These are phyloP conservation scores for Fistulinella prunicolor DNA, from an alignment of 768 basidiomycete species.

Conservation along the genomic window DNA sequence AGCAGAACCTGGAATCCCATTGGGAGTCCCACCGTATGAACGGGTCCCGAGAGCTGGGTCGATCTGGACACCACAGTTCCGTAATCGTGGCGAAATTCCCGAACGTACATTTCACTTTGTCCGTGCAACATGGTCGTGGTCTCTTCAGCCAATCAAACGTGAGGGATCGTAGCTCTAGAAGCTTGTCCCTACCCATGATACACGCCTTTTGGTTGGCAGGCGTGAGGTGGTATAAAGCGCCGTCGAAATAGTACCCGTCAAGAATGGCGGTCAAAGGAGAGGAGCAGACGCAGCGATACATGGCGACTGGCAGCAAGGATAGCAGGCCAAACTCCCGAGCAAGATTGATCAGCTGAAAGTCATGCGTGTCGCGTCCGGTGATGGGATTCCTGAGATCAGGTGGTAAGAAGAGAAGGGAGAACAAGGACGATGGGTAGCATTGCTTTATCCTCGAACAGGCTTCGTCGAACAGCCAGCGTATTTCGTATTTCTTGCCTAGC, in stretches of 20 bases:
- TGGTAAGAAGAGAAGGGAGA: slow-evolving; percentile 24
- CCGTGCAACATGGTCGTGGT: slow-evolving; percentile 13
- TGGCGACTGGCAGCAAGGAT: slow-evolving; percentile 22
- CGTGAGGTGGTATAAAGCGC: slow-evolving; percentile 14
- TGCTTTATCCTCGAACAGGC: slow-evolving; percentile 19
- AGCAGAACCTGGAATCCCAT: slow-evolving; percentile 22
- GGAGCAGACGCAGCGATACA: slow-evolving; percentile 21
- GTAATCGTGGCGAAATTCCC: slow-evolving; percentile 22
- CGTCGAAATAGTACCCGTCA: slow-evolving; percentile 24
- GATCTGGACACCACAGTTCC: slow-evolving; percentile 21
- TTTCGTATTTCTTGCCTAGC: slow-evolving; percentile 24
- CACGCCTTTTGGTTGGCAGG: slow-evolving; percentile 23
- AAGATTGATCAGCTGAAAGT: slow-evolving; percentile 25
- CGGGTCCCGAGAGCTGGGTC: slow-evolving; percentile 18
- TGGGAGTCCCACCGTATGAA: slow-evolving; percentile 22
- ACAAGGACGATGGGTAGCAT: slow-evolving; percentile 25
- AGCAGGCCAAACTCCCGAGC: slow-evolving; percentile 23
- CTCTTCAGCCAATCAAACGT: slow-evolving; percentile 20
- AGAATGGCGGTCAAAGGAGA: slow-evolving; percentile 21
- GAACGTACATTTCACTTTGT: slow-evolving; percentile 19
- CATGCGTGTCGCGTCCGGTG: slow-evolving; percentile 23
- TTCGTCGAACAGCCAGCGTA: slow-evolving; percentile 23
- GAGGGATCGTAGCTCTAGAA: slow-evolving; percentile 19
- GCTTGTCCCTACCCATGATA: slow-evolving; percentile 24
- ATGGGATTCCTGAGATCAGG: slow-evolving; percentile 19